Evolutionary conservation across 768 basidiomycete genomes (phyloP).

Genomic region (Tephrocybe sp.): DNA sequence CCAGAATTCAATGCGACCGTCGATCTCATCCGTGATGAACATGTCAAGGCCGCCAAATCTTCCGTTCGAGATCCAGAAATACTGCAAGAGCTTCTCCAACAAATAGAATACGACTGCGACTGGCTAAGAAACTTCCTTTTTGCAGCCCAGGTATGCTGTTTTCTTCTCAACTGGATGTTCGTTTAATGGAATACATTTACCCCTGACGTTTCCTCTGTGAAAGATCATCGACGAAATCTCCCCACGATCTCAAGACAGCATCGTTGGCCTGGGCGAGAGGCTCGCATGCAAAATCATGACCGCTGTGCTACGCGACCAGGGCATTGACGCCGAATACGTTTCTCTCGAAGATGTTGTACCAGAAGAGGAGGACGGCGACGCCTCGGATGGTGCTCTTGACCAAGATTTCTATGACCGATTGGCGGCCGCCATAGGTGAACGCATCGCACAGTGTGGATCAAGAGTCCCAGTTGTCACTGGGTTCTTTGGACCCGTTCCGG

Average conservation of each 20-base stretch:
- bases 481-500: constrained; percentile 95
- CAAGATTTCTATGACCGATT: constrained; percentile 89
- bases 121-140: constrained; percentile 80
- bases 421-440: constrained; percentile 69
- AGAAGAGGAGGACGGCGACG: constrained; percentile 52
- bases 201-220: constrained; percentile 19
- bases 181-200: constrained; percentile 44
- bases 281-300: constrained; percentile 91
- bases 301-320: constrained; percentile 86
- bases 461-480: constrained; percentile 95
- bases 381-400: constrained; percentile 58
- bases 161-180: constrained; percentile 11
- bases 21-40: constrained; percentile 84
- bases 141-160: constrained; percentile 75
- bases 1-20: constrained; percentile 76
- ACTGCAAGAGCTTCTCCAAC: constrained; percentile 71
- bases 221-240: constrained; percentile 98
- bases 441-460: constrained; percentile 72
- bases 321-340: constrained; percentile 94
- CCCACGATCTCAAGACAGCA: constrained; percentile 86
- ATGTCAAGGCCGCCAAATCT: constrained; percentile 70
- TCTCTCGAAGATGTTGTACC: constrained; percentile 89
- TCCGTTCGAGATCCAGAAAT: constrained; percentile 59
- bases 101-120: constrained; percentile 89
- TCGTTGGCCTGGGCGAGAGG: constrained; percentile 91